Evolutionary conservation across 78 protist genomes (phyloP).

Genomic region (Planoprotostelium fungivorum): DNA sequence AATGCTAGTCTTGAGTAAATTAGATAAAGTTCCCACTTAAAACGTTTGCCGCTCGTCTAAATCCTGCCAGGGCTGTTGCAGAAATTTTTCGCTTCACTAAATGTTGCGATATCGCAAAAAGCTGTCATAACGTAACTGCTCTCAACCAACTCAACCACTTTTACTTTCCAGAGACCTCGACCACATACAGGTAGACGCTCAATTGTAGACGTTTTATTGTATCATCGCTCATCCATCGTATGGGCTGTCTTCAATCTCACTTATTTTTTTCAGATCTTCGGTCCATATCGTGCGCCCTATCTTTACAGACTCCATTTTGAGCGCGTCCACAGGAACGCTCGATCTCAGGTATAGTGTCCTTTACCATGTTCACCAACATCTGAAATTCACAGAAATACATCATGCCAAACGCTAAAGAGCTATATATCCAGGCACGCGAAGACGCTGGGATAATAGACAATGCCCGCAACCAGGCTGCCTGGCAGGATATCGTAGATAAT

Average conservation of each 20-base stretch:
- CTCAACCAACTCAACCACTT: not conserved
- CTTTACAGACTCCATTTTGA: not conserved
- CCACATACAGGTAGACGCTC: not conserved
- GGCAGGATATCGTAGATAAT: not conserved
- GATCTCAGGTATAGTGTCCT: not conserved
- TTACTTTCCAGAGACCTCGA: constrained; percentile 1
- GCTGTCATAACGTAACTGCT: no score
- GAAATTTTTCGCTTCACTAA: no score
- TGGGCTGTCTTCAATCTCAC: no score
- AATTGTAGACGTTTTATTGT: not conserved
- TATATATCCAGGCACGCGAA: no score
- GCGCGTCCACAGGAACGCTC: not conserved
- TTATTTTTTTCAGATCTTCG: no score
- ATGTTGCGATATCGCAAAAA: no score
- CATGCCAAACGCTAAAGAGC: not conserved
- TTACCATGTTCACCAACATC: not conserved
- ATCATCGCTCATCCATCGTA: no score
- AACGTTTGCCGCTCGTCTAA: no score
- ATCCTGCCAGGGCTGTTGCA: no score
- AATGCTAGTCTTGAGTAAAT: no score
- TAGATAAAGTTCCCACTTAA: no score
- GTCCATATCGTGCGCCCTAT: no score
- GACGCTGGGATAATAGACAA: not conserved
- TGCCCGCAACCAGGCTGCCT: not conserved
- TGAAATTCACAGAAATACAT: not conserved